Base-by-base conservation (phyloP, 2,329 filamentous ascomycete species). In the Pestalotiopsis sp. region DNA sequence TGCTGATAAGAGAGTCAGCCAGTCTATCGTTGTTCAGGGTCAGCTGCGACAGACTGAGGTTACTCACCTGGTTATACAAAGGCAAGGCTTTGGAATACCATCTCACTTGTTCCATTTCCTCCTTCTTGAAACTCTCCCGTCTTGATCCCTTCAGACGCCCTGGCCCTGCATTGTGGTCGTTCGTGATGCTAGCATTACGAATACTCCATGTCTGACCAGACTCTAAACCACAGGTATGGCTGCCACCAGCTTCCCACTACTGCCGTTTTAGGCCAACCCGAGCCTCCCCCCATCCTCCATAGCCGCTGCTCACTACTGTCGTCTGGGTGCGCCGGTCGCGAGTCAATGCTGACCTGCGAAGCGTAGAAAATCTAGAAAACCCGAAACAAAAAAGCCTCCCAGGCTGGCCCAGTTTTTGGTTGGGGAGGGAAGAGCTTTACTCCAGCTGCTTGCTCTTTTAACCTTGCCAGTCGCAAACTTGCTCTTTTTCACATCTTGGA, bases 281-380 rank as follows among this genome's bases (percentile, higher is more conserved):
- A 13, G 57, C 23, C 23, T 59, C 20, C 57, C 57, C 57, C 57
- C 23, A 14, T 13, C 39, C 63, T 14, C 63, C 49, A 57, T 64
- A 39, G 17, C 45, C 45, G 63, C 13, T 66, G 45, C 52, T 45
- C 14, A 45, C 39, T 56, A n/a, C 25, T 13, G 45, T 52, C 45
- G 45, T 23, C 23, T 52, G 6, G 17, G 27, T 56, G 31, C 39
- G 62, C 12, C 27, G 41, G 39, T n/a, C 49, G 27, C 63, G 63
- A 66, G 63, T 66, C 63, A 66, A 66, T 36, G 63, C 63, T 66
- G 63, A 66, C 63, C 45, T 14, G 49, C 45, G 23, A 38, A 58
- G 45, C 57, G 45, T 58, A 66, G 63, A 64, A 62, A 62, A 52
- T 52, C 45, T 52, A 52, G 57, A 27, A 59, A 36, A 14, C 60